These are phyloP conservation scores for Geotrichum phurueaensis DNA, from an alignment of 1,139 yeast species.

Conservation along the genomic window DNA sequence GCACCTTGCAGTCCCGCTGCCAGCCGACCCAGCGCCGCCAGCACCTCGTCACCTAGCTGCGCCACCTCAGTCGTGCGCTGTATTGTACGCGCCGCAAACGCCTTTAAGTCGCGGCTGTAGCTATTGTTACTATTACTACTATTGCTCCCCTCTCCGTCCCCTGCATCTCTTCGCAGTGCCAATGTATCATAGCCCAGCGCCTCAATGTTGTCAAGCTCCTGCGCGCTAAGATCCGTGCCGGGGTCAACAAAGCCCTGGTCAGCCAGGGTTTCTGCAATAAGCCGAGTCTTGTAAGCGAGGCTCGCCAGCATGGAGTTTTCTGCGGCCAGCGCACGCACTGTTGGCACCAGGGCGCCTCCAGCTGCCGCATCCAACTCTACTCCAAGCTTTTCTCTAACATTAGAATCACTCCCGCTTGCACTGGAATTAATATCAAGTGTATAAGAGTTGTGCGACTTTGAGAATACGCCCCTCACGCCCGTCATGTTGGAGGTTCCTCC, in stretches of 20 bases:
- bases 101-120: not conserved
- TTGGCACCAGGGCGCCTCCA: not conserved
- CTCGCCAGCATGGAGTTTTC: slow-evolving; percentile 18
- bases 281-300: slow-evolving; percentile 23
- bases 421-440: slow-evolving; percentile 3
- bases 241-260: not conserved
- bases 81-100: slow-evolving; percentile 15
- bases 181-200: slow-evolving; percentile 12
- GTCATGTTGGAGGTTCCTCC: slow-evolving; percentile 20
- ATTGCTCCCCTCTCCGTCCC: not conserved
- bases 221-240: slow-evolving; percentile 14
- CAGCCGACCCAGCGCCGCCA: slow-evolving; percentile 21
- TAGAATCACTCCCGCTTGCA: not conserved
- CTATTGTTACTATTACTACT: not conserved
- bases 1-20: slow-evolving; percentile 23
- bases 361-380: not conserved
- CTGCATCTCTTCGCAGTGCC: not conserved
- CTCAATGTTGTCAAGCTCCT: slow-evolving; percentile 12
- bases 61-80: slow-evolving; percentile 21
- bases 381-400: not conserved
- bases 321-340: slow-evolving; percentile 12
- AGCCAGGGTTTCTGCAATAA: slow-evolving; percentile 16
- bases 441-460: slow-evolving; percentile 22
- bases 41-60: slow-evolving; percentile 22
- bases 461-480: slow-evolving; percentile 26